Percentiles rank a stretch among this genome's conserved stretches.
Conservation (phyloP, 352 stramenopile species). For the Peronospora destructor region DNA sequence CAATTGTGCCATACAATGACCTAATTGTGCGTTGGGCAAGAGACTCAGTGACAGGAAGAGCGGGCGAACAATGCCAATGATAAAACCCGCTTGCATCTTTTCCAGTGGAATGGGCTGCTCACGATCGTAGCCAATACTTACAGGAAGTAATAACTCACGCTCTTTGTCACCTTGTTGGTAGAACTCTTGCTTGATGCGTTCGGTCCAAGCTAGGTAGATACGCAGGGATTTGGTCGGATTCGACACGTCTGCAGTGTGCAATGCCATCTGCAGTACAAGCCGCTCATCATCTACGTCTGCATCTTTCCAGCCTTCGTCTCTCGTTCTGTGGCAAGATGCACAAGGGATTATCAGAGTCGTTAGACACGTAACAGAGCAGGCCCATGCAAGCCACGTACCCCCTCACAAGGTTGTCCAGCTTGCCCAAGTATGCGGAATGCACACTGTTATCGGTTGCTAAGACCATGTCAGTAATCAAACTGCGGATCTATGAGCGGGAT, state of each 20-base stretch:
- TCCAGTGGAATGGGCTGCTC: conserved; percentile 78
- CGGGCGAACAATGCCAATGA: conserved; percentile 88
- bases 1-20: conserved; percentile 57
- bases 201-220: conserved; percentile 80
- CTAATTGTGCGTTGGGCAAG: conserved; percentile 44
- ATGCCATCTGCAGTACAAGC: conserved; percentile 64
- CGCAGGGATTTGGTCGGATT: conserved; percentile 84
- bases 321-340: conserved; percentile 15
- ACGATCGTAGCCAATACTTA: conserved; percentile 88
- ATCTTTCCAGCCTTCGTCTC: conserved; percentile 46
- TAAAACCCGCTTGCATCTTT: conserved; percentile 91
- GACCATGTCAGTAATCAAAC: conserved; percentile 80
- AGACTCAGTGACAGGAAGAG: conserved; percentile 56
- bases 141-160: conserved; percentile 69
- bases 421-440: conserved; percentile 69
- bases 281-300: conserved; percentile 61
- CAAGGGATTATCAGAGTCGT: conserved; percentile 1
- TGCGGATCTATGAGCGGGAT: conserved; percentile 37
- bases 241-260: conserved; percentile 91
- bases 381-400: conserved; percentile 24
- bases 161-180: conserved; percentile 93
- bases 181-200: conserved; percentile 90
- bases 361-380: not conserved
- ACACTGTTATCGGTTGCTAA: conserved; percentile 85
- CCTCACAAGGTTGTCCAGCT: conserved; percentile 65